Percentiles rank a stretch among this genome's conserved stretches.
These are phyloP conservation scores for Phytophthora tentaculata DNA, from an alignment of 352 stramenopile genomes.

Conservation along the genomic window DNA sequence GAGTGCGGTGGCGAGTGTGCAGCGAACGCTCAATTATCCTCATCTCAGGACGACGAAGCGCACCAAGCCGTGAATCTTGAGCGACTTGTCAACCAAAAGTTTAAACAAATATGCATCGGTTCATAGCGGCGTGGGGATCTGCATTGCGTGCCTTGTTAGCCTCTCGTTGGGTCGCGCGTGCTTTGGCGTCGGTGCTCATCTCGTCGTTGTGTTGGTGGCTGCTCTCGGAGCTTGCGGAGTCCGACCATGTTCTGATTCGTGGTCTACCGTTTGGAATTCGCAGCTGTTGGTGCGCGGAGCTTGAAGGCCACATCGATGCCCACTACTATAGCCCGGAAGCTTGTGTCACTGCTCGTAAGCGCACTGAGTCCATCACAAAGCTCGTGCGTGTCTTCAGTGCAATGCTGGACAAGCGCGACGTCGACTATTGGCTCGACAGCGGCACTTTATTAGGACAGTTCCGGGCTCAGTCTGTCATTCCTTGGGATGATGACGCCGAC, in stretches of 20 bases:
- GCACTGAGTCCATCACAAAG: slow-evolving; percentile 44
- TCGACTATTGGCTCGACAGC: slow-evolving; percentile 78
- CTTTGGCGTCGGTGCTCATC: slow-evolving; percentile 7
- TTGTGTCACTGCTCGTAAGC: slow-evolving; percentile 48
- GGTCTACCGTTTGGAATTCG: slow-evolving; percentile 17
- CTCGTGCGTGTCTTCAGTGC: slow-evolving; percentile 50
- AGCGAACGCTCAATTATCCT: no score
- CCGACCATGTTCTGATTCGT: slow-evolving; percentile 25
- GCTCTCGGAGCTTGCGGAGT: slow-evolving; percentile 30
- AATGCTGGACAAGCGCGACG: slow-evolving; percentile 45
- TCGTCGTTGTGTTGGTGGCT: slow-evolving; percentile 25
- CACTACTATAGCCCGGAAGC: slow-evolving; percentile 39
- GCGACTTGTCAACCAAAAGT: not conserved
- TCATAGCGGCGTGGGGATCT: slow-evolving; percentile 1
- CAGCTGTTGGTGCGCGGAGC: slow-evolving; percentile 36
- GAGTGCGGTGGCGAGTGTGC: no score
- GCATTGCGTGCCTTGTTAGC: slow-evolving; percentile 1
- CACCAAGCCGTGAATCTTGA: no score
- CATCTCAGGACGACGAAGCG: no score
- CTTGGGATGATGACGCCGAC: slow-evolving; percentile 63
- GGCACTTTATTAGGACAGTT: slow-evolving; percentile 66
- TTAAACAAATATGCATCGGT: not conserved
- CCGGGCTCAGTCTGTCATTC: slow-evolving; percentile 53
- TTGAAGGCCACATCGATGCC: slow-evolving; percentile 51
- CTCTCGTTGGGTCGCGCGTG: slow-evolving; percentile 14